phyloP scores from a whole-genome alignment of 2,329 filamentous ascomycete species.

The Ilyonectria robusta region DNA sequence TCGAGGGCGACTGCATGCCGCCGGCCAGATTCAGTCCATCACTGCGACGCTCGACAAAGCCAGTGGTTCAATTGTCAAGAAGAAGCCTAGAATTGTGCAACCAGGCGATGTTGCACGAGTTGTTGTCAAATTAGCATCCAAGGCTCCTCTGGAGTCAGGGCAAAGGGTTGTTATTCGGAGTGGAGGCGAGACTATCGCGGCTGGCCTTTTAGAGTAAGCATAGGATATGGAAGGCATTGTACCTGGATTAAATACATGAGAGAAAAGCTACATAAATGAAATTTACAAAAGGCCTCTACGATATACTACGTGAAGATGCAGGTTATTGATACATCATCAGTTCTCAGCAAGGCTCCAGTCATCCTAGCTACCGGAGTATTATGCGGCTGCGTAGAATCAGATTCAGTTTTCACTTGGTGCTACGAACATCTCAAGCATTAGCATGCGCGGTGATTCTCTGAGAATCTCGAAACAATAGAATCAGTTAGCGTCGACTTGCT shows the following conservation, averaged over 20 bases:
- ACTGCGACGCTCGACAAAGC: conserved; percentile 83
- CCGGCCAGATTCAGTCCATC: conserved; percentile 81
- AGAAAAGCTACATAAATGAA: not conserved
- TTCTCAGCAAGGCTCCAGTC: not conserved
- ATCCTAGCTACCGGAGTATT: not conserved
- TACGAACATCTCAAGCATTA: not conserved
- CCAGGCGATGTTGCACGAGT: conserved; percentile 84
- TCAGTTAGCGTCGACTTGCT: not conserved
- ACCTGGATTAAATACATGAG: not conserved
- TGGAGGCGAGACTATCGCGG: conserved; percentile 87
- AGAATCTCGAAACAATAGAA: not conserved
- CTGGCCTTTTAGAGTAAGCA: conserved; percentile 82
- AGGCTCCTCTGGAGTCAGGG: conserved; percentile 84
- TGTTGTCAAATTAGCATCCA: conserved; percentile 79
- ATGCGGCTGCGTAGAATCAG: not conserved
- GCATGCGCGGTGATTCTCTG: not conserved
- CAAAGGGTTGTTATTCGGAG: conserved; percentile 85
- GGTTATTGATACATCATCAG: not conserved
- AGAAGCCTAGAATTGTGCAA: conserved; percentile 87
- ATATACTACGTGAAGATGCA: not conserved
- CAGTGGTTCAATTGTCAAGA: conserved; percentile 82
- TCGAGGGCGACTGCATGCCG: conserved; percentile 83
- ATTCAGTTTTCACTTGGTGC: too few relatives aligned
- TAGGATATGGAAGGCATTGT: not conserved
- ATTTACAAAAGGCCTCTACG: not conserved